These are phyloP conservation scores for Psilocybe cyanescens DNA, from an alignment of 768 basidiomycete species.

Conservation along the genomic window DNA sequence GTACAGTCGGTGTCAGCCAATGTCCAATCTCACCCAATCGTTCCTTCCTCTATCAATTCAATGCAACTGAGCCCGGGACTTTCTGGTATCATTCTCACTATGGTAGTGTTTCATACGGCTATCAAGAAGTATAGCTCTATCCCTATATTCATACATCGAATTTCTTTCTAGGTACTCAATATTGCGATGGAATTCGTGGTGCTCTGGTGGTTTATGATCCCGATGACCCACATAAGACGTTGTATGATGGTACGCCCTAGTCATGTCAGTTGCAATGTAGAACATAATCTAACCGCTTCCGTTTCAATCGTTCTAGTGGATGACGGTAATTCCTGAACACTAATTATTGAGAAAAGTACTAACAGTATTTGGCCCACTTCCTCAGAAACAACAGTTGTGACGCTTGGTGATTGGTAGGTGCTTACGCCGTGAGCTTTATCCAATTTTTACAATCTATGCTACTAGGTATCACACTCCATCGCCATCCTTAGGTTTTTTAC, in stretches of 20 bases:
- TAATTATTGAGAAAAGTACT: too few relatives aligned
- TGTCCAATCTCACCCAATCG: constrained; percentile 41
- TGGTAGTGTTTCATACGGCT: constrained; percentile 13
- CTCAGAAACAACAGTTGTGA: constrained; percentile 36
- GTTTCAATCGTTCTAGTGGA: constrained; percentile 25
- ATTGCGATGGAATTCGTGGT: constrained; percentile 59
- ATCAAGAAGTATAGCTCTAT: too few relatives aligned
- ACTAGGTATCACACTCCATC: constrained; percentile 25
- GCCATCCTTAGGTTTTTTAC: constrained; percentile 29
- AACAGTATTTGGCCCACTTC: background rate
- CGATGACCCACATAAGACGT: constrained; percentile 22
- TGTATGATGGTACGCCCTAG: constrained; percentile 14
- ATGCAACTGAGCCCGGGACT: constrained; percentile 37
- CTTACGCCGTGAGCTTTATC: background rate
- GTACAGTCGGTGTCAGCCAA: constrained; percentile 37
- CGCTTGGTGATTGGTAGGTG: constrained; percentile 34
- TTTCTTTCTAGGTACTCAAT: constrained; percentile 40
- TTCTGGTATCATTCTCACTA: constrained; percentile 49
- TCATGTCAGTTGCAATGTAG: too few relatives aligned
- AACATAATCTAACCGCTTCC: too few relatives aligned
- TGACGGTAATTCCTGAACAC: constrained; percentile 33
- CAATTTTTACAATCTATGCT: background rate
- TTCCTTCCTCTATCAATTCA: constrained; percentile 28
- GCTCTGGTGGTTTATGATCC: constrained; percentile 26
- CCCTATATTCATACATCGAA: background rate